phyloP scores from a whole-genome alignment of 2,329 filamentous ascomycete genomes.

The Sordariomycetes sp. region DNA sequence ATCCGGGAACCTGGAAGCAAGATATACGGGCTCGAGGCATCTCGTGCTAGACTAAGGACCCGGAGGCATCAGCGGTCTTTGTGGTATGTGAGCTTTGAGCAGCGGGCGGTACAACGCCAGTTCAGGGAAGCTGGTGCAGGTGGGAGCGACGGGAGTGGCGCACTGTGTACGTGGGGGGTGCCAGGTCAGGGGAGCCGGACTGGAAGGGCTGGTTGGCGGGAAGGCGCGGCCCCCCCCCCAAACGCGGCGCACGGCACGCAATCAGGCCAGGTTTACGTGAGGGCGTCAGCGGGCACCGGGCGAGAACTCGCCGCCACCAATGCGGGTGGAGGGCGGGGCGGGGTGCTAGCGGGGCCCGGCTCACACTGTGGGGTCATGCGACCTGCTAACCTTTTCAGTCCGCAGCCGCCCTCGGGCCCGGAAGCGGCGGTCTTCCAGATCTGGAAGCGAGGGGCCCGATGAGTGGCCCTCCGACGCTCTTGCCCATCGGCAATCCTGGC shows the following conservation, averaged over 20 bases:
- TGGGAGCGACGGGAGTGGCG: neutral
- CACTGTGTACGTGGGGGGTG: neutral
- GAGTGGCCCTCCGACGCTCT: neutral
- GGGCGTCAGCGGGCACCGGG: neutral
- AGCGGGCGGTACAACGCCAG: neutral
- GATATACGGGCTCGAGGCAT: neutral
- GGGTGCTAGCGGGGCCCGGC: neutral
- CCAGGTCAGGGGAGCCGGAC: neutral
- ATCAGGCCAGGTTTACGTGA: neutral
- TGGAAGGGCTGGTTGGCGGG: neutral
- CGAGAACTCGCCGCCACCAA: neutral
- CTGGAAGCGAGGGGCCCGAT: neutral
- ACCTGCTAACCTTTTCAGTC: slow-evolving; percentile 1
- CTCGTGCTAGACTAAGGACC: neutral
- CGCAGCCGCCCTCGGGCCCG: neutral
- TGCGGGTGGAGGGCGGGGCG: neutral
- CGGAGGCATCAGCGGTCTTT: neutral
- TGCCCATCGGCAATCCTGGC: neutral
- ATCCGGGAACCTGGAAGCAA: neutral
- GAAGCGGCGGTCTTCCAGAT: neutral
- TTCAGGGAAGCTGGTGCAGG: neutral
- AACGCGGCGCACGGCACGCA: neutral
- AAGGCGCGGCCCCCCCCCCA: neutral
- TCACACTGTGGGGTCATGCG: slow-evolving; percentile 6
- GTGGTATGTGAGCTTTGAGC: neutral